These are phyloP conservation scores for Amanita rubescens DNA, from an alignment of 768 basidiomycete genomes.

Conservation along the genomic window DNA sequence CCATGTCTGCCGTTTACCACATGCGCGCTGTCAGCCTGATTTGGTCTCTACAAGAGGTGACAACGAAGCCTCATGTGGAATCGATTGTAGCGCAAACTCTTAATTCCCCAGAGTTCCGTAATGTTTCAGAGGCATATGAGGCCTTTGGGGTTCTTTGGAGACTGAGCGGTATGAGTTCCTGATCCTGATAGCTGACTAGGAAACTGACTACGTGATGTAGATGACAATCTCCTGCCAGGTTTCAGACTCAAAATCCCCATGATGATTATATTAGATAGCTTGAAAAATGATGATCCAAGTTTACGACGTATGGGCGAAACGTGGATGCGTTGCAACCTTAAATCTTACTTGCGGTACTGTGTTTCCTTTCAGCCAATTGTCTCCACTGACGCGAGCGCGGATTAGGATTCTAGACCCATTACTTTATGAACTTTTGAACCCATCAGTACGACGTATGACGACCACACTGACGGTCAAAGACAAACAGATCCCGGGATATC, in stretches of 20 bases:
- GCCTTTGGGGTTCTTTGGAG: conserved; percentile 94
- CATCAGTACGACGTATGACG: conserved; percentile 48
- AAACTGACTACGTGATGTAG: conserved; percentile 27
- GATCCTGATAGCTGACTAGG: neutral
- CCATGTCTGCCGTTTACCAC: conserved; percentile 65
- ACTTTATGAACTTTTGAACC: conserved; percentile 68
- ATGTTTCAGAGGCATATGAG: conserved; percentile 58
- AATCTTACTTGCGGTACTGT: conserved; percentile 79
- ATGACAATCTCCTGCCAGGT: conserved; percentile 77
- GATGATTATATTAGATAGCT: conserved; percentile 78
- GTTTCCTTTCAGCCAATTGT: conserved; percentile 3
- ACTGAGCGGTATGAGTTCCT: conserved; percentile 53
- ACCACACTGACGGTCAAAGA: conserved; percentile 48
- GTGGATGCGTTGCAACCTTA: conserved; percentile 94
- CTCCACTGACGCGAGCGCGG: neutral
- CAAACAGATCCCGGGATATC: conserved; percentile 57
- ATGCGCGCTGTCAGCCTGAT: conserved; percentile 73
- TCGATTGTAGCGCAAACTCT: conserved; percentile 72
- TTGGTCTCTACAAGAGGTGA: conserved; percentile 66
- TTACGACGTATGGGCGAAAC: conserved; percentile 82
- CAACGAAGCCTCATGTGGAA: conserved; percentile 59
- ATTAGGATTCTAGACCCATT: conserved; percentile 85
- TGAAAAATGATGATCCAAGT: conserved; percentile 69
- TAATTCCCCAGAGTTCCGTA: conserved; percentile 41
- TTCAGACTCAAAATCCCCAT: conserved; percentile 79